These are phyloP conservation scores for Aspergillus melleus DNA, from an alignment of 2,329 filamentous ascomycete genomes.

Conservation along the genomic window DNA sequence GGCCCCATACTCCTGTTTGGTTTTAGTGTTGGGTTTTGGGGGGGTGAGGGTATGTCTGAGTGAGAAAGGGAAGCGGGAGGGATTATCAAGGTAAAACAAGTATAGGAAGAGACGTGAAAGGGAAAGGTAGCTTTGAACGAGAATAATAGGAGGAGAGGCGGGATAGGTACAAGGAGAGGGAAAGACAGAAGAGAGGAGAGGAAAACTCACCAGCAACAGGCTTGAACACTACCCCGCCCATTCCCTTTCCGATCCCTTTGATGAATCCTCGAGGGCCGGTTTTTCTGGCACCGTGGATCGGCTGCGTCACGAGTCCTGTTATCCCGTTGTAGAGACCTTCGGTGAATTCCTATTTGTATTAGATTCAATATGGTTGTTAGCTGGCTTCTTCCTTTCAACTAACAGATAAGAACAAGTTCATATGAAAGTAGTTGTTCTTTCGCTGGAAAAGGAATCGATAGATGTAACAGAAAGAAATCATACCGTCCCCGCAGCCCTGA, in stretches of 20 bases:
- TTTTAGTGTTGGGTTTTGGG: too few species aligned
- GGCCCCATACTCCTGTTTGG: conserved; percentile 28
- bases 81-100: background rate
- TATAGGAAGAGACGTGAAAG: too few species aligned
- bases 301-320: conserved; percentile 77
- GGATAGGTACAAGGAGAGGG: too few species aligned
- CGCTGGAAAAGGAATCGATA: too few species aligned
- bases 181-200: too few species aligned
- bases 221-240: conserved; percentile 79
- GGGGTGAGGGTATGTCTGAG: too few species aligned
- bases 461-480: background rate
- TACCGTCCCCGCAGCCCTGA: conserved; percentile 73
- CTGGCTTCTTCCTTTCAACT: too few species aligned
- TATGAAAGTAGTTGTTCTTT: too few species aligned
- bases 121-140: too few species aligned
- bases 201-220: conserved; percentile 68
- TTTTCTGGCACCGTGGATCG: conserved; percentile 66
- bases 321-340: conserved; percentile 80
- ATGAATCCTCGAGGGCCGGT: conserved; percentile 66
- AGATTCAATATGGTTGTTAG: background rate
- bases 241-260: conserved; percentile 79
- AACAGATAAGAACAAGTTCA: too few species aligned
- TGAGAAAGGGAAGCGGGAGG: background rate
- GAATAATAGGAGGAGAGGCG: too few species aligned
- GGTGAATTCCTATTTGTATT: conserved; percentile 59